Conservation (phyloP, 768 basidiomycete species). For the Suillus subluteus region DNA sequence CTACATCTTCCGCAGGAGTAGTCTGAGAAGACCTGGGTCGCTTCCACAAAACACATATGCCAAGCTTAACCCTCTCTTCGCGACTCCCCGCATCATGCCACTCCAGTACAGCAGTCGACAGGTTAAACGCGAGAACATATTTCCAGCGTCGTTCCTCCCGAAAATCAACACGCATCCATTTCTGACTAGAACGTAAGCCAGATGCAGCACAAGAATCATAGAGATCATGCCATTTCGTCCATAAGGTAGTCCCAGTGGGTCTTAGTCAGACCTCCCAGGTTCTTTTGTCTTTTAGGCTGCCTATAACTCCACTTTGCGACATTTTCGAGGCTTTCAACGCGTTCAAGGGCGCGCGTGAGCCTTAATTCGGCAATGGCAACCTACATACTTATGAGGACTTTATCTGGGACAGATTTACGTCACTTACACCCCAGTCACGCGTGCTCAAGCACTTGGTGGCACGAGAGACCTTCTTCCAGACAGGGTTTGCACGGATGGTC, state of each 20-base stretch:
- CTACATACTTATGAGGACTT: conserved; percentile 40
- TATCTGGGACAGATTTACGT: background rate
- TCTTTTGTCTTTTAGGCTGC: conserved; percentile 93
- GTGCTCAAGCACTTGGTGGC: conserved; percentile 80
- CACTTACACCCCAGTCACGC: conserved; percentile 78
- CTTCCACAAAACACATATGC: conserved; percentile 72
- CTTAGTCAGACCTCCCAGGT: conserved; percentile 72
- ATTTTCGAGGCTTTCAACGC: conserved; percentile 82
- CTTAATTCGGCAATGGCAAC: conserved; percentile 80
- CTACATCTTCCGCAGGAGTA: conserved; percentile 33
- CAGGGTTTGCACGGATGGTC: conserved; percentile 74
- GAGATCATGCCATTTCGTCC: conserved; percentile 80
- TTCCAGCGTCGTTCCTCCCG: conserved; percentile 96
- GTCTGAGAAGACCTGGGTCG: conserved; percentile 46
- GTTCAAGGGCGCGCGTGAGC: conserved; percentile 78
- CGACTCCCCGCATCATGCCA: conserved; percentile 80
- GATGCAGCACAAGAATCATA: conserved; percentile 1
- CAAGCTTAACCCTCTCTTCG: conserved; percentile 65
- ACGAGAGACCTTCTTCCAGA: conserved; percentile 68
- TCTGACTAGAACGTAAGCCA: conserved; percentile 48
- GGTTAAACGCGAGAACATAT: conserved; percentile 75
- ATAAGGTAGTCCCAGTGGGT: conserved; percentile 95
- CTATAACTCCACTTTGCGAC: conserved; percentile 87
- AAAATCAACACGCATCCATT: conserved; percentile 97
- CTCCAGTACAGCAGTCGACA: conserved; percentile 81